Percentiles rank a stretch among this genome's conserved stretches.
These are phyloP conservation scores for Crithidia bombi DNA, from an alignment of 208 protist genomes.

Conservation along the genomic window DNA sequence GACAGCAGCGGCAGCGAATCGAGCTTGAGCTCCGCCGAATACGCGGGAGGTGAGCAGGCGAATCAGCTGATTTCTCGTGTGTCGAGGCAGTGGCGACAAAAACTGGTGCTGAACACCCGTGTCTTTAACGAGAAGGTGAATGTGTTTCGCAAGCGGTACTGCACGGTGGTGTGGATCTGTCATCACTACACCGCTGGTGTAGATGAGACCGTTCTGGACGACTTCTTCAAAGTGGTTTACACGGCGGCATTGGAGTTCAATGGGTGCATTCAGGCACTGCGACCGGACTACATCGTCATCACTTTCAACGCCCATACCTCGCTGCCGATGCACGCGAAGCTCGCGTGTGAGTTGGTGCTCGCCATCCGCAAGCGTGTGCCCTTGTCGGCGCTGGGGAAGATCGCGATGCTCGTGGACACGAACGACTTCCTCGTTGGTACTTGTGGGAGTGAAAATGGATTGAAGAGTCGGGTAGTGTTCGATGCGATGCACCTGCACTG, in stretches of 20 bases:
- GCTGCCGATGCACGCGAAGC: constrained; percentile 55
- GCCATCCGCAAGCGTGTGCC: constrained; percentile 40
- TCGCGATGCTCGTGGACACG: constrained; percentile 50
- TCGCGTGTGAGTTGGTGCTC: constrained; percentile 50
- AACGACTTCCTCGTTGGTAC: constrained; percentile 68
- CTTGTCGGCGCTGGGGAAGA: constrained; percentile 13
- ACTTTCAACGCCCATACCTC: constrained; percentile 59
- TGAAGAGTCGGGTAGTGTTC: constrained; percentile 31
- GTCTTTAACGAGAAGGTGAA: constrained; percentile 70
- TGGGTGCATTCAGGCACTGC: constrained; percentile 54
- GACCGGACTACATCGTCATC: constrained; percentile 53
- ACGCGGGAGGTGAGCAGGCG: not conserved
- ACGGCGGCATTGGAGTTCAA: constrained; percentile 24
- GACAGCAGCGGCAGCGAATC: not conserved
- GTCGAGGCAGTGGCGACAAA: constrained; percentile 20
- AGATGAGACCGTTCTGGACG: constrained; percentile 10
- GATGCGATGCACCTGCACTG: constrained; percentile 25
- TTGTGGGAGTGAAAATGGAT: constrained; percentile 31
- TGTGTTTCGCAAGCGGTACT: constrained; percentile 49
- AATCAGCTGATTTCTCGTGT: not conserved
- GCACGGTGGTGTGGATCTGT: constrained; percentile 47
- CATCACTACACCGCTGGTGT: constrained; percentile 30
- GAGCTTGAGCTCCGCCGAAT: not conserved
- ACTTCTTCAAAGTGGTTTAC: constrained; percentile 29
- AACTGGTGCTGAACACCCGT: constrained; percentile 48